Base-by-base conservation (phyloP, 345 rosid genomes). In the Excoecaria cochinchinensis region DNA sequence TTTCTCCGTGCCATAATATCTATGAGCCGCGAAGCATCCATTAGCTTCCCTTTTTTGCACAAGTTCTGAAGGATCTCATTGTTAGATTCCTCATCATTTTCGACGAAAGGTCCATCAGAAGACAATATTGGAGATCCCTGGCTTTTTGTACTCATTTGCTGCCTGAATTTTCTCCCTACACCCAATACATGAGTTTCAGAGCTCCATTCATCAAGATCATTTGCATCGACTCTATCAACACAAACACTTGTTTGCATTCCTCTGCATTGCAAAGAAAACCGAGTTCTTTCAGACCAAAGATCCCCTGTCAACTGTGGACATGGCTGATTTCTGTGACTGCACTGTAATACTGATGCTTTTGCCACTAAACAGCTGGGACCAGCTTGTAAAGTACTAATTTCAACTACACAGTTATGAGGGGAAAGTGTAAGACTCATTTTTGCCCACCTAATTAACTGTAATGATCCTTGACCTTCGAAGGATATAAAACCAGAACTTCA, bases 1-100 rank as follows among this genome's bases (percentile, higher is more conserved):
- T 79, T 89, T 68, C 56, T 84, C 22, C 91, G 89, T 42, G 92
- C 87, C 98, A 94, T 94, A 47, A 85, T 83, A 65, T 86, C 90
- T 44, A 94, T 85, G 78, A 94, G 82, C 77, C 76, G 87, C 60
- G 86, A 22, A 9, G 97, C 98, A 47, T 81, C 80, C 31, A 74
- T 53, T 66, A 94, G 61, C 82, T 78, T 91, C 16, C 97, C 90
- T 0, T 76, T 59, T 75, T 74, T 80, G 84, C 98, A 91, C 4
- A 90, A 76, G 46, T 79, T 81, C 31, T 82, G 80, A 76, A 94
- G 96, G 46, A 90, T 85, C 58, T 79, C 81, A 70, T 91, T 94
- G 83, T 94, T 94, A 42, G 87, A 82, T 71, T 80, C 85, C 79
- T 87, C 84, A 61, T 86, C 80, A 55, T 91, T 93, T 78, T 84